These are phyloP conservation scores for Hyparrhenia diplandra DNA, from an alignment of 176 grass and related monocot genomes.

Conservation along the genomic window DNA sequence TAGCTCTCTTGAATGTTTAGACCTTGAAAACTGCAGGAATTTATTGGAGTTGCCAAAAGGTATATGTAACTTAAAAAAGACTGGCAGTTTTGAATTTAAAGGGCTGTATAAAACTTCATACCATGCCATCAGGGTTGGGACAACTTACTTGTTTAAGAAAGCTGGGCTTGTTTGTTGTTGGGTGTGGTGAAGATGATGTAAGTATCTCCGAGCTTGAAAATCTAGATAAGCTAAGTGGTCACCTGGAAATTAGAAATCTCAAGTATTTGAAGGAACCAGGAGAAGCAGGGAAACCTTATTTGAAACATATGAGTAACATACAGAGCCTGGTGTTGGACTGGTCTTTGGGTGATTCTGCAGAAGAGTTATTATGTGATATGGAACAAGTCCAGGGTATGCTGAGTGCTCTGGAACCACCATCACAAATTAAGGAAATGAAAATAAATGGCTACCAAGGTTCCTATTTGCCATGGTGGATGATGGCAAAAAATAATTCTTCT, in stretches of 20 bases:
- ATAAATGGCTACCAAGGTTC: background rate
- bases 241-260: no score
- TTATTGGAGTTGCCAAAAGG: background rate
- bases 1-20: background rate
- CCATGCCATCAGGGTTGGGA: no score
- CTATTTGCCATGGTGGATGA: background rate
- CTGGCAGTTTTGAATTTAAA: no score
- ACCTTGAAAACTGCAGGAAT: background rate
- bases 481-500: background rate
- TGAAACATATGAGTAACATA: background rate
- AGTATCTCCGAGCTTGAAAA: no score
- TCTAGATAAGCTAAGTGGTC: no score
- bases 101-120: no score
- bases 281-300: background rate
- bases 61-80: no score
- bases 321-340: background rate
- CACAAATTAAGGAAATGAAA: background rate
- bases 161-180: no score
- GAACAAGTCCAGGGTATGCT: background rate
- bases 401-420: background rate
- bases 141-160: no score
- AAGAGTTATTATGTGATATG: background rate
- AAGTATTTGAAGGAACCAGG: no score
- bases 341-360: background rate
- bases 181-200: no score